phyloP scores from a whole-genome alignment of 228 moss, liverwort and hornwort genomes.

The Sphagnum magellanicum region DNA sequence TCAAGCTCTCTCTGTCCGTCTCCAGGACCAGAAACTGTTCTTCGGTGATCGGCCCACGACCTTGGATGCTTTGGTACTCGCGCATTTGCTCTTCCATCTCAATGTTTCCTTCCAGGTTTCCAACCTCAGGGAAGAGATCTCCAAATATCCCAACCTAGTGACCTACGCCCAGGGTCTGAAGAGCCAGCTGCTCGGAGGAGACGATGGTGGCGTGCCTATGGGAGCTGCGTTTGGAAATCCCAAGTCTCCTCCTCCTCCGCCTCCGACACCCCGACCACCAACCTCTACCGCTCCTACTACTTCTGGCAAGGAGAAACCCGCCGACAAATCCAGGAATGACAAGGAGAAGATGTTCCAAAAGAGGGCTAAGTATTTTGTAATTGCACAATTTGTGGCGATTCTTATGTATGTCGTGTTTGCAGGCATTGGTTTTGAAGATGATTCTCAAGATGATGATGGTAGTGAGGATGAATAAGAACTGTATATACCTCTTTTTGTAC shows the following conservation, averaged over 20 bases:
- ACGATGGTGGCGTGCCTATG: neutral
- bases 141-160: constrained; percentile 63
- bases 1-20: constrained; percentile 67
- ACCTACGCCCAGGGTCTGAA: constrained; percentile 66
- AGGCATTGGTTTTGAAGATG: constrained; percentile 83
- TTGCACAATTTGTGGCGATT: constrained; percentile 77
- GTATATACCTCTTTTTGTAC: too few species aligned
- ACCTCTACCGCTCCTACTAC: neutral
- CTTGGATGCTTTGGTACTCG: constrained; percentile 82
- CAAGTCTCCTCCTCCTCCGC: constrained; percentile 7
- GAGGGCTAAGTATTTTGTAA: constrained; percentile 88
- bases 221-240: constrained; percentile 30
- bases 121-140: constrained; percentile 63
- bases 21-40: constrained; percentile 72
- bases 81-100: constrained; percentile 74
- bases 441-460: constrained; percentile 49
- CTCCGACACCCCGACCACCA: neutral
- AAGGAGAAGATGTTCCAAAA: constrained; percentile 77
- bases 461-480: constrained; percentile 46
- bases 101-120: constrained; percentile 82
- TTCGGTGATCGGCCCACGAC: constrained; percentile 75
- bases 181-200: constrained; percentile 35
- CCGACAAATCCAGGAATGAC: constrained; percentile 67
- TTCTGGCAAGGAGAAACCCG: constrained; percentile 34
- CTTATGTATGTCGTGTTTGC: constrained; percentile 77